Conservation (phyloP, 345 rosid species). For the Hypericum perforatum region DNA sequence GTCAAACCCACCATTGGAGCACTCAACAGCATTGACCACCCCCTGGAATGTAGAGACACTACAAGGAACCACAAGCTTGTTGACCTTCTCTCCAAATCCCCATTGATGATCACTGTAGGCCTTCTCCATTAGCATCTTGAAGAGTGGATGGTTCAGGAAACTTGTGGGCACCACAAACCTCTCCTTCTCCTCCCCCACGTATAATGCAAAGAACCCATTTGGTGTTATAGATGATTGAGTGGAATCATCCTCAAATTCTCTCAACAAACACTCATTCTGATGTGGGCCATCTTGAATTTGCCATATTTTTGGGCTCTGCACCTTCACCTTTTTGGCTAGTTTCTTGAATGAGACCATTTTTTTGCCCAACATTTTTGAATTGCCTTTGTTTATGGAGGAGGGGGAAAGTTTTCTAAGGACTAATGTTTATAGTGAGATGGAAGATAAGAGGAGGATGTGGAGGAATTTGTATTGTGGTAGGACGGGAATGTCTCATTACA, state of each 20-base stretch:
- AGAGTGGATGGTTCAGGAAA: constrained; percentile 61
- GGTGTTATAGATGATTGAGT: constrained; percentile 29
- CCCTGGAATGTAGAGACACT: constrained; percentile 57
- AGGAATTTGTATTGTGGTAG: no score
- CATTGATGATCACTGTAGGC: constrained; percentile 43
- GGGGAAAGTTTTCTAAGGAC: no score
- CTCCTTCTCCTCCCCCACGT: constrained; percentile 65
- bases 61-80: constrained; percentile 67
- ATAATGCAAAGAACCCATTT: constrained; percentile 61
- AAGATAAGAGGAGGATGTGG: no score
- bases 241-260: constrained; percentile 18
- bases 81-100: constrained; percentile 34
- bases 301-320: no score
- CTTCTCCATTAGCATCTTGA: constrained; percentile 78
- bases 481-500: no score
- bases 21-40: constrained; percentile 55
- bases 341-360: no score
- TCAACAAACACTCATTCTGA: constrained; percentile 37
- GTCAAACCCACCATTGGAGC: constrained; percentile 59
- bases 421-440: no score
- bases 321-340: no score
- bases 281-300: constrained; percentile 6
- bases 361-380: no score
- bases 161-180: constrained; percentile 68
- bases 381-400: no score